phyloP scores from a whole-genome alignment of 352 stramenopile species.

The Lagenidium giganteum region DNA sequence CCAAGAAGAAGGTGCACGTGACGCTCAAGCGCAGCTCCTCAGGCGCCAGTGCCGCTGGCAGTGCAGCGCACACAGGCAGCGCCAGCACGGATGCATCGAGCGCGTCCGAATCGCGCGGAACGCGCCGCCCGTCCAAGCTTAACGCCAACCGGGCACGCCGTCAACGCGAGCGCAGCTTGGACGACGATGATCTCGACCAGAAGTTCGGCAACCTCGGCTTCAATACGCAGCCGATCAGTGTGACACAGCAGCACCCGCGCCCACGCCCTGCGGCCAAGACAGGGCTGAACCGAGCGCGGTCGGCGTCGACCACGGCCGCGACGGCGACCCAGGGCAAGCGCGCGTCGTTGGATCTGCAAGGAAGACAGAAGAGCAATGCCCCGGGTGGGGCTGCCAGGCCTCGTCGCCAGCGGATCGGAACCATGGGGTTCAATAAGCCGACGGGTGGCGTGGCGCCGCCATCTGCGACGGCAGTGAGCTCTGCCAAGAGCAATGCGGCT shows the following conservation, averaged over 20 bases:
- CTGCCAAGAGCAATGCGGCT: too few relatives aligned
- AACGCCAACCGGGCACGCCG: slow-evolving; percentile 52
- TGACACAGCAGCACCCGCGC: slow-evolving; percentile 6
- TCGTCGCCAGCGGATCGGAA: slow-evolving; percentile 48
- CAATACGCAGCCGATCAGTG: too few relatives aligned
- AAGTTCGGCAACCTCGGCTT: slow-evolving; percentile 62
- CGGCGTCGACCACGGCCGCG: slow-evolving; percentile 8
- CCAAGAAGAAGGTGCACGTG: too few relatives aligned
- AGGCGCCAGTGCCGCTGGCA: too few relatives aligned
- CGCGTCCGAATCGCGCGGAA: too few relatives aligned
- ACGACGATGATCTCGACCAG: slow-evolving; percentile 59
- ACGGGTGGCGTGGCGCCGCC: not conserved
- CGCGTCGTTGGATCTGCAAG: slow-evolving; percentile 1
- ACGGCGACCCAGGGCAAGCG: slow-evolving; percentile 5
- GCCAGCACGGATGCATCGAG: too few relatives aligned
- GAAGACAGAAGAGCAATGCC: too few relatives aligned
- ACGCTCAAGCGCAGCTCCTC: too few relatives aligned
- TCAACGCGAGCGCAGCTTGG: slow-evolving; percentile 45
- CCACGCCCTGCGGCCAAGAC: slow-evolving; percentile 17
- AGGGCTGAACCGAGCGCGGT: too few relatives aligned
- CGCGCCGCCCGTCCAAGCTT: slow-evolving; percentile 33
- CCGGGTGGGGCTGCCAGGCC: too few relatives aligned
- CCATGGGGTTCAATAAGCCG: slow-evolving; percentile 30
- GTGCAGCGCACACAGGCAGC: too few relatives aligned
- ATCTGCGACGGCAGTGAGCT: slow-evolving; percentile 10